Conservation (phyloP, 1,139 yeast species). For the Williopsis jadinii region DNA sequence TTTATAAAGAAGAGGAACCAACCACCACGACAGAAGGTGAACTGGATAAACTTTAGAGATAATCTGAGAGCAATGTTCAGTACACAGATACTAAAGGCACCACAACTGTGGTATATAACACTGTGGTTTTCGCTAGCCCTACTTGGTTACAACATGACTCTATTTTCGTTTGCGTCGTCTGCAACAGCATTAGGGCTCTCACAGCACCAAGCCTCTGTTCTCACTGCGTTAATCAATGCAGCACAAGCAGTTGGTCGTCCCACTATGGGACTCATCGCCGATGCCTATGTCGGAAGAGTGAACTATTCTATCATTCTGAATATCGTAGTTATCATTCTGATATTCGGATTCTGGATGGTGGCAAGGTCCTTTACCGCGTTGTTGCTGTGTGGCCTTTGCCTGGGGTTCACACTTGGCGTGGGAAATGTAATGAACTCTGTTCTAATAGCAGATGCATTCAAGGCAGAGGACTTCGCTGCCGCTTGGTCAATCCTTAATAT, state of each 20-base stretch:
- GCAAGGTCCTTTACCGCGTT: slow-evolving; percentile 44
- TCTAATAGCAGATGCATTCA: slow-evolving; percentile 48
- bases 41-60: slow-evolving; percentile 9
- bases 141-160: slow-evolving; percentile 51
- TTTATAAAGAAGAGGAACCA: slow-evolving; percentile 29
- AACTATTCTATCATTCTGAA: slow-evolving; percentile 37
- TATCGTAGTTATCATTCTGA: slow-evolving; percentile 21
- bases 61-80: slow-evolving; percentile 12
- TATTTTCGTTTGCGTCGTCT: slow-evolving; percentile 57
- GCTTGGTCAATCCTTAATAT: slow-evolving; percentile 56
- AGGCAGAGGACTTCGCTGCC: slow-evolving; percentile 42
- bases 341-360: slow-evolving; percentile 47
- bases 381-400: slow-evolving; percentile 43
- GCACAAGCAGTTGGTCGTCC: slow-evolving; percentile 68
- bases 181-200: slow-evolving; percentile 54
- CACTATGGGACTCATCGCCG: slow-evolving; percentile 49
- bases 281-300: slow-evolving; percentile 44
- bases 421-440: slow-evolving; percentile 41
- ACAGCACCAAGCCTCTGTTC: slow-evolving; percentile 45
- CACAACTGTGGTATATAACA: slow-evolving; percentile 27
- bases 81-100: slow-evolving; percentile 4
- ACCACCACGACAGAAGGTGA: slow-evolving; percentile 21
- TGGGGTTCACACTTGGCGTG: slow-evolving; percentile 55
- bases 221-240: slow-evolving; percentile 57
- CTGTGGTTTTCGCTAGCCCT: slow-evolving; percentile 52